Conservation (phyloP, 176 grass and related monocot genomes). For the Cenchrus purpureus region DNA sequence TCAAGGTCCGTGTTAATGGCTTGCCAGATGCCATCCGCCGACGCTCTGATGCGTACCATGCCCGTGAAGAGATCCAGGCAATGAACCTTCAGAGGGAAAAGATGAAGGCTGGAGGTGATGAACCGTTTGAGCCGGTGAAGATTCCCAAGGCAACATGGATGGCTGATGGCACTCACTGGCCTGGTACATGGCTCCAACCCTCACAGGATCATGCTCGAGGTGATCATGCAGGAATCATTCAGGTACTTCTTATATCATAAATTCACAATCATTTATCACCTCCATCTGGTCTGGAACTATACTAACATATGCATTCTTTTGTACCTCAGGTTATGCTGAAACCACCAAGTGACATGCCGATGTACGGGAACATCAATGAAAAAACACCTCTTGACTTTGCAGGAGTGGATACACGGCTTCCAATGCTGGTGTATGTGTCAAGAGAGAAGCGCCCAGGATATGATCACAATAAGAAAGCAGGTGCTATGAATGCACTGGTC, state of each 20-base stretch:
- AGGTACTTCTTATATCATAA: constrained; percentile 50
- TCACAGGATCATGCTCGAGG: constrained; percentile 76
- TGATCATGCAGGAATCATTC: constrained; percentile 93
- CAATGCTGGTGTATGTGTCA: constrained; percentile 93
- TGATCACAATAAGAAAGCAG: constrained; percentile 98
- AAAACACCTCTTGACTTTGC: constrained; percentile 68
- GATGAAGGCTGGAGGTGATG: constrained; percentile 76
- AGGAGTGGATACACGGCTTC: constrained; percentile 75
- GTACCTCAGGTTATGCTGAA: constrained; percentile 87
- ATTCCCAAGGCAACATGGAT: constrained; percentile 98
- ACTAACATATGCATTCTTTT: constrained; percentile 36
- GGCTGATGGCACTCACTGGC: constrained; percentile 98
- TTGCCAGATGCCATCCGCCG: constrained; percentile 89
- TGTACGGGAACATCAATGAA: constrained; percentile 62
- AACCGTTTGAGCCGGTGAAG: constrained; percentile 77
- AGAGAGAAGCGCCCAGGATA: constrained; percentile 95
- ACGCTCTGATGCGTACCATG: constrained; percentile 91
- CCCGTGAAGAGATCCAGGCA: constrained; percentile 96
- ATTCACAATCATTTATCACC: not conserved
- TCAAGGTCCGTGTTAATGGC: constrained; percentile 92
- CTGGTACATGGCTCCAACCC: constrained; percentile 84
- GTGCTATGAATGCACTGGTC: constrained; percentile 97
- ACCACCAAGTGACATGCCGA: constrained; percentile 69
- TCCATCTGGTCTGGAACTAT: constrained; percentile 13
- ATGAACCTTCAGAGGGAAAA: constrained; percentile 89